Evolutionary conservation across 352 stramenopile genomes (phyloP), one percentile per base, ranked within the genome.

Genomic region (Phytophthora pluvialis): DNA sequence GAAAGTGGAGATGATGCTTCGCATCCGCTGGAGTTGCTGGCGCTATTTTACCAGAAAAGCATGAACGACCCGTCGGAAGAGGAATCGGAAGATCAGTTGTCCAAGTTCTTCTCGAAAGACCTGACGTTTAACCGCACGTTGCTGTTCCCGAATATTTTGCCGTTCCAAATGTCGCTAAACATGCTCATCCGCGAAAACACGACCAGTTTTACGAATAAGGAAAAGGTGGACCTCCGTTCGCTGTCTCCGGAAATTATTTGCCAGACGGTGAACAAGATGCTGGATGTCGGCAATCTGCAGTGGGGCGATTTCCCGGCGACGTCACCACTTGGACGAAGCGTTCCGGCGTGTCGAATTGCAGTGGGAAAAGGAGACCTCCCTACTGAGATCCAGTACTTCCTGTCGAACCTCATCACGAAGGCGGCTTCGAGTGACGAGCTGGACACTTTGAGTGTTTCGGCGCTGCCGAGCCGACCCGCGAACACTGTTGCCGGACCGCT

Each of bases 91-190:
- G 58, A 68, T 13, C 73, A 81, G 61, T 5, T 91, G 8, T 50
- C 43, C n/a, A 60, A 68, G 29, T 93, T 81, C 53, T 90, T 76
- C 31, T 45, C 54, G 3, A 69, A 70, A 59, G 63, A 72, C 0
- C 33, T 78, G 15, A 40, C 29, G 11, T 71, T 78, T 31, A 69
- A 78, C 38, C 70, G 46, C n/a, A 36, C 62, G 0, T 58, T 73
- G 59, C 38, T 48, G 8, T 86, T 90, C 18, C 82, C 84, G 1
- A 76, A 77, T 25, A 63, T 85, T 12, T 48, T 93, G 10, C 71
- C 77, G 28, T 77, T 91, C 28, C 79, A 90, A 47, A 77, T 88
- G 62, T 54, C 87, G 7, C 32, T 81, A 5, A 86, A 91, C 25
- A 56, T 61, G 48, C 81, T 89, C 31, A 56, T 91, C 0, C 78